Evolutionary conservation across 2,329 filamentous ascomycete genomes (phyloP).

Genomic region (Scopulariopsis brevicaulis): DNA sequence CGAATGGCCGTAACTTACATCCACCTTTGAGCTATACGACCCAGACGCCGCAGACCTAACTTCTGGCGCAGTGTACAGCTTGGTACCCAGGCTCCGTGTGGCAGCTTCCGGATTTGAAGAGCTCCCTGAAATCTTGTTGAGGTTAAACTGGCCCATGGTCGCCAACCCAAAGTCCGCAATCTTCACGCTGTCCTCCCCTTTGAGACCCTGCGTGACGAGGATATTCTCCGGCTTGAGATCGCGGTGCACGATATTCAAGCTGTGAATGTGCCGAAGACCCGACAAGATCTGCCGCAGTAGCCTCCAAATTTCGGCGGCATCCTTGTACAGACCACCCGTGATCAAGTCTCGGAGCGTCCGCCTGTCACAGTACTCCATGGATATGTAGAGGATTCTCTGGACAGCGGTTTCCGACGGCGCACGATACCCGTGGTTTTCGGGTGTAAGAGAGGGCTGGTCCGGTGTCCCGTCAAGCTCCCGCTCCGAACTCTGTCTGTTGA

Average conservation of each 20-base stretch:
- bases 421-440: neutral
- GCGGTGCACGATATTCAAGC: conserved; percentile 83
- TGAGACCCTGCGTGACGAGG: conserved; percentile 61
- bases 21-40: conserved; percentile 85
- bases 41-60: conserved; percentile 64
- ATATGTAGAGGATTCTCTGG: conserved; percentile 75
- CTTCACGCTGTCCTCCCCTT: conserved; percentile 78
- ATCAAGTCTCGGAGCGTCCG: conserved; percentile 87
- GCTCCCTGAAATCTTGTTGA: conserved; percentile 37
- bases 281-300: conserved; percentile 86
- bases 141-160: conserved; percentile 69
- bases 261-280: conserved; percentile 81
- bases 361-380: conserved; percentile 98
- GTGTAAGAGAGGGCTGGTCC: conserved; percentile 1
- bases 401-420: neutral
- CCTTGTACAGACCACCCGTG: conserved; percentile 58
- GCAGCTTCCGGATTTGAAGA: conserved; percentile 46
- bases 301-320: conserved; percentile 74
- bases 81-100: conserved; percentile 63
- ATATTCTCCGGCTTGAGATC: conserved; percentile 97
- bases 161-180: conserved; percentile 96
- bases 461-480: conserved; percentile 13
- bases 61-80: conserved; percentile 89
- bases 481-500: conserved; percentile 20
- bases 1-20: conserved; percentile 40